Percentiles rank a stretch among this genome's conserved stretches.
phyloP scores from a whole-genome alignment of 257 asterid genomes.

The Solanum virginianum region DNA sequence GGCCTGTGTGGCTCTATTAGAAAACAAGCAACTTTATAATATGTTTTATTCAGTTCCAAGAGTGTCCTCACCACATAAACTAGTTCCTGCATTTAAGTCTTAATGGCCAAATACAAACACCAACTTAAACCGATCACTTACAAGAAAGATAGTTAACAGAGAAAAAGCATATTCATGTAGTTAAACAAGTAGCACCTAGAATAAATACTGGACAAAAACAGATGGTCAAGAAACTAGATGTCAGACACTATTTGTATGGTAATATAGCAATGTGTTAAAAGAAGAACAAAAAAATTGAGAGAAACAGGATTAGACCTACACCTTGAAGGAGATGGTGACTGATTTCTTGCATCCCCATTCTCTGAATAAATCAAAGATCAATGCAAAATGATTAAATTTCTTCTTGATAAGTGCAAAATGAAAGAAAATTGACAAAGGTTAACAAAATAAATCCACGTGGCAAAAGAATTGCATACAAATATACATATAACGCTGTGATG shows the following conservation, averaged over 20 bases:
- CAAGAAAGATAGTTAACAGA: not conserved
- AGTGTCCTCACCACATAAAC: not conserved
- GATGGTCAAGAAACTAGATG: not conserved
- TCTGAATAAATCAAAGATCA: conserved; percentile 25
- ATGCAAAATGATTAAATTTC: not conserved
- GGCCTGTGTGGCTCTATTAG: not conserved
- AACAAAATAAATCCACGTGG: not conserved
- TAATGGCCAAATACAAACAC: not conserved
- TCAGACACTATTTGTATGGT: not conserved
- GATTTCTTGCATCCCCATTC: conserved; percentile 25
- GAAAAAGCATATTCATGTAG: not conserved
- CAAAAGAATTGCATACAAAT: not conserved
- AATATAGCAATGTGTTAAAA: not conserved
- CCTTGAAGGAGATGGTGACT: conserved; percentile 57
- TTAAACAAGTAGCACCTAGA: not conserved
- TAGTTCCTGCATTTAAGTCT: not conserved
- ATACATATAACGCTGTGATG: not conserved
- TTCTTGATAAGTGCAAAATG: not conserved
- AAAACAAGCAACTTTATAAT: not conserved
- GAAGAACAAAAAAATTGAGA: not conserved
- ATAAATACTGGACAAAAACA: not conserved
- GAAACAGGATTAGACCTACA: conserved; percentile 7
- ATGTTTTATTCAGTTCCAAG: not conserved
- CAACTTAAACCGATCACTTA: not conserved
- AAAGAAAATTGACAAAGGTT: not conserved